phyloP scores from a whole-genome alignment of 768 basidiomycete species.

The Lactifluus volemus region DNA sequence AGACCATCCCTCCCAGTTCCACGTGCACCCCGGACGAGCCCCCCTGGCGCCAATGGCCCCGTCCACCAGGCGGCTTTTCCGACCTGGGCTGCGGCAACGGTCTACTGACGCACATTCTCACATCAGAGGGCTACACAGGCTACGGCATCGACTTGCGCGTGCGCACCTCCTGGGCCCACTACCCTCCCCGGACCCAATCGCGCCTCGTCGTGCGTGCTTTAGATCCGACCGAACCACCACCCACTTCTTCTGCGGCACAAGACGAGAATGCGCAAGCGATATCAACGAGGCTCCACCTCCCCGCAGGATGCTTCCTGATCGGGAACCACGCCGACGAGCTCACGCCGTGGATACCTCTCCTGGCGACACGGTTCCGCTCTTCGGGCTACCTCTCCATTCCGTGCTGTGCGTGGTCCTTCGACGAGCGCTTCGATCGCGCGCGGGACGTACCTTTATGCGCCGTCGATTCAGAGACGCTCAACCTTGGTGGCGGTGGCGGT shows the following conservation, averaged over 20 bases:
- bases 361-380: conserved; percentile 52
- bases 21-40: conserved; percentile 18
- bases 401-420: conserved; percentile 84
- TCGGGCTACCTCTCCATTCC: conserved; percentile 79
- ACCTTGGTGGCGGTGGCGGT: conserved; percentile 47
- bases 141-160: conserved; percentile 80
- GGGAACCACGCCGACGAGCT: conserved; percentile 96
- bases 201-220: conserved; percentile 62
- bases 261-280: background rate
- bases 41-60: conserved; percentile 68
- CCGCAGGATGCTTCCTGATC: conserved; percentile 62
- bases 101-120: conserved; percentile 80
- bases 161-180: conserved; percentile 77
- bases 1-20: background rate
- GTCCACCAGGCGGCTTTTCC: conserved; percentile 77
- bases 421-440: conserved; percentile 51
- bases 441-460: conserved; percentile 24
- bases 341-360: conserved; percentile 87
- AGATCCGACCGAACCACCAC: conserved; percentile 39
- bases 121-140: conserved; percentile 76
- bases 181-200: conserved; percentile 52
- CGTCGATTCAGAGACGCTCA: conserved; percentile 33
- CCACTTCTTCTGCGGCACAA: too few relatives aligned
- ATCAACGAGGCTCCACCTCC: conserved; percentile 25
- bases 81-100: conserved; percentile 97